Percentiles rank a stretch among this genome's conserved stretches.
phyloP scores from a whole-genome alignment of 23 red algal species.

The Gracilaria gracilis region DNA sequence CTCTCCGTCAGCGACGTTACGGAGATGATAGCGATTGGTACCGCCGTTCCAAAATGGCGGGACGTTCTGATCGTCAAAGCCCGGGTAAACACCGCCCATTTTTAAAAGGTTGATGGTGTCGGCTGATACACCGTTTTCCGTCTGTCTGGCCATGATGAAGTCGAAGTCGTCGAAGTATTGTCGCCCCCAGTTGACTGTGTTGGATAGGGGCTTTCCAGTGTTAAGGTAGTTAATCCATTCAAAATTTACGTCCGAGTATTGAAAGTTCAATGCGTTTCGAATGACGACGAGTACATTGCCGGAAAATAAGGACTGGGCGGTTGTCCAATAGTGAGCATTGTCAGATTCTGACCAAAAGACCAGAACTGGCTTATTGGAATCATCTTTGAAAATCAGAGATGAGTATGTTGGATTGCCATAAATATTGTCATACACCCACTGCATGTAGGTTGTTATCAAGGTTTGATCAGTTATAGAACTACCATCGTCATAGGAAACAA shows the following conservation, averaged over 20 bases:
- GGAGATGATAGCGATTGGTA: slow-evolving; percentile 53
- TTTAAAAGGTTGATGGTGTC: slow-evolving; percentile 11
- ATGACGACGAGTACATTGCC: slow-evolving; percentile 39
- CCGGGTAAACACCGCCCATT: slow-evolving; percentile 58
- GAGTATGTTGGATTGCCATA: slow-evolving; percentile 29
- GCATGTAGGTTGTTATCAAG: slow-evolving; percentile 21
- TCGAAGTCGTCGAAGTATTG: slow-evolving; percentile 50
- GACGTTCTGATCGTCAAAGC: slow-evolving; percentile 65
- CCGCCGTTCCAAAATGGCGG: slow-evolving; percentile 66
- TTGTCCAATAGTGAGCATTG: slow-evolving; percentile 39
- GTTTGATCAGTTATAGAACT: not conserved
- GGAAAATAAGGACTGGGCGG: slow-evolving; percentile 26
- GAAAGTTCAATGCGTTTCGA: slow-evolving; percentile 45
- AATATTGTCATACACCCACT: slow-evolving; percentile 42
- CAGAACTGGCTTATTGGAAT: slow-evolving; percentile 20
- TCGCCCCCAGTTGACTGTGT: slow-evolving; percentile 57
- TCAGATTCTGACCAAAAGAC: slow-evolving; percentile 55
- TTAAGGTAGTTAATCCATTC: slow-evolving; percentile 59
- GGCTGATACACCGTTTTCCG: slow-evolving; percentile 24
- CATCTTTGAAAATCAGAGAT: slow-evolving; percentile 25
- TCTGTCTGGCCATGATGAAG: slow-evolving; percentile 41
- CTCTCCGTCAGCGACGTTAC: slow-evolving; percentile 54
- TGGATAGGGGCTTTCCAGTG: slow-evolving; percentile 22
- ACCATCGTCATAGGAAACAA: slow-evolving; percentile 57
- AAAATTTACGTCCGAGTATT: slow-evolving; percentile 50